Conservation (phyloP, 192 early-diverging fungal species). For the Pilaira anomala region DNA sequence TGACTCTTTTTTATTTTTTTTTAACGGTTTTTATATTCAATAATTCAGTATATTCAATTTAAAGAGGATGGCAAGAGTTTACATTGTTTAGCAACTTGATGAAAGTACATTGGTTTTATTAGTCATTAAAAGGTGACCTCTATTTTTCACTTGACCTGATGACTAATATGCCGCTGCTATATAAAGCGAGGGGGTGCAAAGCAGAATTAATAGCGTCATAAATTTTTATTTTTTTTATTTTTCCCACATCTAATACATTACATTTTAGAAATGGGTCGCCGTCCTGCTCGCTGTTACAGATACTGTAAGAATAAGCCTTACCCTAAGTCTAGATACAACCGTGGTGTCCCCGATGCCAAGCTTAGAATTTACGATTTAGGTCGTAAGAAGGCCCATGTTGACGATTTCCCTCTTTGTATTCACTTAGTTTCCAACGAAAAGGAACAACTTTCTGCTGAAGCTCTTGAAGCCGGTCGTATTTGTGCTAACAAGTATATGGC, state of each 20-base stretch:
- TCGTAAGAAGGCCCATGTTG: conserved; percentile 94
- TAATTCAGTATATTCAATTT: no score
- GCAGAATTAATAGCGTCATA: no score
- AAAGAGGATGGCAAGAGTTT: no score
- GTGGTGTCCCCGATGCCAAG: conserved; percentile 99
- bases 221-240: no score
- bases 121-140: no score
- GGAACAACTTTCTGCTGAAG: conserved; percentile 97
- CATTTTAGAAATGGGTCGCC: conserved; percentile 80
- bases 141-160: no score
- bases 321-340: conserved; percentile 97
- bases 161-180: no score
- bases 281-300: conserved; percentile 98
- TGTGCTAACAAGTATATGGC: conserved; percentile 98
- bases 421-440: conserved; percentile 97
- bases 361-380: conserved; percentile 97
- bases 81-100: no score
- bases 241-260: background rate
- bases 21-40: no score
- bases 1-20: no score
- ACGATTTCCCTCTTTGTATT: conserved; percentile 95
- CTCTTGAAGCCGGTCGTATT: conserved; percentile 97
- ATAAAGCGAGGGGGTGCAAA: no score
- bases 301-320: conserved; percentile 99
- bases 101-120: no score